Base-by-base conservation (phyloP, 495 filamentous ascomycete genomes). In the Pyrenula massariospora region DNA sequence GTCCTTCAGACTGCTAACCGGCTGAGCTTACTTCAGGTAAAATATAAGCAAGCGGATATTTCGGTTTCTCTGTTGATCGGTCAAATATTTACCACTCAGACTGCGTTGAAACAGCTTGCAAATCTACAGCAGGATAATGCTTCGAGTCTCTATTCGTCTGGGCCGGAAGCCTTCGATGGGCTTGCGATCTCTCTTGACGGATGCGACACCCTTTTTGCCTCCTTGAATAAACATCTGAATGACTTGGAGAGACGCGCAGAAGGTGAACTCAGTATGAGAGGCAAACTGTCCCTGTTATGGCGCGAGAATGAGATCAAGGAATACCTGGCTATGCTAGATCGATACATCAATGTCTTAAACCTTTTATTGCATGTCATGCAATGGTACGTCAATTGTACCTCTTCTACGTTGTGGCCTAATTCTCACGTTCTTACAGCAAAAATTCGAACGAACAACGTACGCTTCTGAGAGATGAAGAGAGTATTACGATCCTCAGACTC, bases 341-440 rank as follows among this genome's bases (percentile, higher is more conserved):
- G 50, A 21, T 20, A 52, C 5, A 20, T 52, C n/a, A 52, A 52
- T 52, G 50, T 19, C 50, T 24, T 52, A 10, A 52, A 52, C 50
- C 50, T 52, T 24, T 52, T 52, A 20, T 19, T 52, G n/a, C n/a
- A 52, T 52, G 50, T 52, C 22, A 21, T 52, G 50, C 50, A 52
- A 20, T 21, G 50, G 50, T 42, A 42, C 31, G 31, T 15, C 31
- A 42, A 42, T 42, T 52, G 10, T 8, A 10, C 50, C 50, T 52
- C 50, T 52, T 24, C 50, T 24, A 21, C 19, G 8, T 52, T 24
- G 20, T 20, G 19, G n/a, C 8, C 19, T 20, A 21, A 20, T 52
- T 52, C 22, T 24, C 8, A 52, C n/a, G 19, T 21, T 19, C 20
- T 52, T 20, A 19, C 22, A 52, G 50, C 50, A 20, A 24, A 21